Percentiles rank a stretch among this genome's conserved stretches.
Conservation (phyloP, 345 rosid species). For the Syzygium aqueum region DNA sequence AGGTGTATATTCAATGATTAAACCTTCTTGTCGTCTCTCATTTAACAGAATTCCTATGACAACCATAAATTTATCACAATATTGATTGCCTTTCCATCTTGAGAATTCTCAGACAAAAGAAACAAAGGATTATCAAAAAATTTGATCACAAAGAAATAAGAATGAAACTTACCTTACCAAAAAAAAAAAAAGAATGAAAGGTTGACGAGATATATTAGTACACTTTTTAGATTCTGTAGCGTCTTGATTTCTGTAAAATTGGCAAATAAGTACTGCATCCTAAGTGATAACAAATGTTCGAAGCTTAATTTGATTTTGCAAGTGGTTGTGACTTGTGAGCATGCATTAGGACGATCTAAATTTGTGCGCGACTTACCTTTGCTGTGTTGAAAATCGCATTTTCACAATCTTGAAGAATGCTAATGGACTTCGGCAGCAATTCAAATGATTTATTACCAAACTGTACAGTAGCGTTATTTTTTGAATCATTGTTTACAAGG, state of each 20-base stretch:
- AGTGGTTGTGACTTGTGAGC: background rate
- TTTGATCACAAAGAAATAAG: background rate
- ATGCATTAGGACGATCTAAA: background rate
- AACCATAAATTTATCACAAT: background rate
- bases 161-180: too few species aligned
- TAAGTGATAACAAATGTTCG: background rate
- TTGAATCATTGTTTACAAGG: constrained; percentile 49
- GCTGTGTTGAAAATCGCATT: constrained; percentile 61
- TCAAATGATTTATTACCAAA: constrained; percentile 35
- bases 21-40: background rate
- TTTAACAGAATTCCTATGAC: background rate
- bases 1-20: background rate
- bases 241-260: background rate
- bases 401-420: constrained; percentile 58
- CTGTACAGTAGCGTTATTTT: constrained; percentile 16
- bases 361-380: constrained; percentile 24
- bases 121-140: background rate
- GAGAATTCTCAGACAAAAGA: background rate
- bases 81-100: background rate
- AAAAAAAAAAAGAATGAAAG: background rate
- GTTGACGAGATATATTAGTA: background rate
- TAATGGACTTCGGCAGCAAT: constrained; percentile 58
- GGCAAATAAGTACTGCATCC: background rate
- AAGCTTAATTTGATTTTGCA: background rate
- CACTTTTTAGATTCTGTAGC: background rate